Conservation (phyloP, 768 basidiomycete genomes). For the Podaxis sp. region DNA sequence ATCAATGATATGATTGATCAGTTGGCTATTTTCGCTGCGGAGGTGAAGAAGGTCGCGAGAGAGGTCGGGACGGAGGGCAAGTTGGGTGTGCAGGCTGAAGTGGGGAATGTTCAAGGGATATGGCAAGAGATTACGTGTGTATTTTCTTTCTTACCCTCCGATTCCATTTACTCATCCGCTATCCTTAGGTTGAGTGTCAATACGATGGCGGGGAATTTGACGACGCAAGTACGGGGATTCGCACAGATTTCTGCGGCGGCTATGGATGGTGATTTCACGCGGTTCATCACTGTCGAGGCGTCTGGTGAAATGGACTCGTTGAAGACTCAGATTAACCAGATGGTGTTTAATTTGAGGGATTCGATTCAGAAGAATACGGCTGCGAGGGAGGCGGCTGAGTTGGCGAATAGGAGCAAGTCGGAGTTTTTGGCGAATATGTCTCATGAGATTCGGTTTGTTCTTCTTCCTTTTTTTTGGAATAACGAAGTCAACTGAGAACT, state of each 20-base stretch:
- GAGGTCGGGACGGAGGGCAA: constrained; percentile 99
- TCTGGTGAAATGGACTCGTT: constrained; percentile 98
- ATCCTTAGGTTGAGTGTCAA: constrained; percentile 92
- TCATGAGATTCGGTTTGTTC: constrained; percentile 72
- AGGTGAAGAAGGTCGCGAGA: constrained; percentile 90
- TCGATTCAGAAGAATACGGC: constrained; percentile 98
- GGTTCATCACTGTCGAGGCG: constrained; percentile 99
- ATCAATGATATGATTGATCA: constrained; percentile 85
- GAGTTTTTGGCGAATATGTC: constrained; percentile 99
- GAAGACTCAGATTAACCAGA: constrained; percentile 98
- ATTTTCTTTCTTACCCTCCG: too few relatives aligned
- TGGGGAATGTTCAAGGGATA: constrained; percentile 94
- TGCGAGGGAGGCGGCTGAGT: constrained; percentile 93
- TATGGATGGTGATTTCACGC: constrained; percentile 97
- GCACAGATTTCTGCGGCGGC: constrained; percentile 98
- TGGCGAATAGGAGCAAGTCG: constrained; percentile 95
- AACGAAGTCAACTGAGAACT: not conserved
- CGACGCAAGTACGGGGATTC: constrained; percentile 98
- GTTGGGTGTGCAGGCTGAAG: constrained; percentile 94
- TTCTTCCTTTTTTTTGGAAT: not conserved
- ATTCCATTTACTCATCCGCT: too few relatives aligned
- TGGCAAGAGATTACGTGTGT: constrained; percentile 99
- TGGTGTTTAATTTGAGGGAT: constrained; percentile 97
- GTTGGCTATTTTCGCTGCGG: constrained; percentile 50
- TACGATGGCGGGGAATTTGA: constrained; percentile 94